Conservation (phyloP, 306 rosid species). For the Mucuna pruriens region DNA sequence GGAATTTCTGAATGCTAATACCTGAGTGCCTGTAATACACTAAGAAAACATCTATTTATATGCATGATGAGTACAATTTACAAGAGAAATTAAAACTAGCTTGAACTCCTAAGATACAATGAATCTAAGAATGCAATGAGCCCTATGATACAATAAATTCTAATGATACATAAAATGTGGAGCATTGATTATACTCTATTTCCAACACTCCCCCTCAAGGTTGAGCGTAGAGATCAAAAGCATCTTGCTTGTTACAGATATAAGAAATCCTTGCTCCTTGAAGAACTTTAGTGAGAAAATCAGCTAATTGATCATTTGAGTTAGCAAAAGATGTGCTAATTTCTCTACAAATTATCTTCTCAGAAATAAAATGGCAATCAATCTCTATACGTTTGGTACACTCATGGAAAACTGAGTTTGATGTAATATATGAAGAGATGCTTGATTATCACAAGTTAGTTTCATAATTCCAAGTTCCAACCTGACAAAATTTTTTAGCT, state of each 20-base stretch:
- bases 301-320: background rate
- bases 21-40: background rate
- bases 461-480: background rate
- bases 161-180: background rate
- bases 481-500: background rate
- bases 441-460: background rate
- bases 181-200: background rate
- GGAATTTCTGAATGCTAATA: background rate
- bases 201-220: background rate
- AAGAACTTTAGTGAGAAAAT: background rate
- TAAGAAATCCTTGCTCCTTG: background rate
- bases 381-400: background rate
- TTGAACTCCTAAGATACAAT: background rate
- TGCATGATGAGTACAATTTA: background rate
- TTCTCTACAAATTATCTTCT: background rate
- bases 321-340: background rate
- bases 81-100: background rate
- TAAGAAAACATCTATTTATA: background rate
- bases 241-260: background rate
- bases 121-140: background rate
- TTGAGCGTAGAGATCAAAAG: background rate
- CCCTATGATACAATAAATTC: background rate
- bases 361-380: background rate
- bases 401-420: background rate
- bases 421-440: background rate